Conservation (phyloP, 257 asterid genomes). For the Paulownia fortunei region DNA sequence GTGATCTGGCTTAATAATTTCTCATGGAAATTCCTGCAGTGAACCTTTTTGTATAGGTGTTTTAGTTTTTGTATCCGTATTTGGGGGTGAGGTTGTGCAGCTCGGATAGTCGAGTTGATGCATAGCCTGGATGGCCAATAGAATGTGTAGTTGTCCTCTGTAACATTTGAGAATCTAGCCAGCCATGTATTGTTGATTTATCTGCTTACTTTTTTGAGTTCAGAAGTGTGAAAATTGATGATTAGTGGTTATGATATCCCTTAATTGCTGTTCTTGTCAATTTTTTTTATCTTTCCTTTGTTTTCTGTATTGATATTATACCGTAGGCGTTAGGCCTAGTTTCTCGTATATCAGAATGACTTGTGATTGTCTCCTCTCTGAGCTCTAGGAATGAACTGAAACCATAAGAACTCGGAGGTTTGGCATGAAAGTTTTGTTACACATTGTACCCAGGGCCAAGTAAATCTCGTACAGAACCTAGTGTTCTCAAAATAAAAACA, state of each 20-base stretch:
- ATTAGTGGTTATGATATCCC: neutral
- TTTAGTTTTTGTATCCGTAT: neutral
- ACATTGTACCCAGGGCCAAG: too few relatives aligned
- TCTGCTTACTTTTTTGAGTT: neutral
- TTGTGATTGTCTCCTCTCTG: neutral
- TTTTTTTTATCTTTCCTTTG: neutral
- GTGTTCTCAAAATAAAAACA: too few relatives aligned
- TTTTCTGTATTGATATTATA: neutral
- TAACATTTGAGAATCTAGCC: neutral
- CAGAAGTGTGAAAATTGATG: neutral
- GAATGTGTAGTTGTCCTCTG: neutral
- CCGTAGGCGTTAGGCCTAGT: neutral
- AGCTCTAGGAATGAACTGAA: neutral
- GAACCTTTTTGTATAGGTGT: neutral
- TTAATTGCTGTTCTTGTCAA: neutral
- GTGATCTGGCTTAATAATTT: neutral
- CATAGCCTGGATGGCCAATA: neutral
- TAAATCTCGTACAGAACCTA: too few relatives aligned
- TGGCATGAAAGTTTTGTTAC: too few relatives aligned
- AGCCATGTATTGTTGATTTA: neutral
- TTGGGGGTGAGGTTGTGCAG: neutral
- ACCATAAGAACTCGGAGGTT: too few relatives aligned
- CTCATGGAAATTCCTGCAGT: neutral
- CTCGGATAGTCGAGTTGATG: neutral
- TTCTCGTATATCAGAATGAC: neutral